Base-by-base conservation (phyloP, 805 yeast species). In the Yarrowia sp. region DNA sequence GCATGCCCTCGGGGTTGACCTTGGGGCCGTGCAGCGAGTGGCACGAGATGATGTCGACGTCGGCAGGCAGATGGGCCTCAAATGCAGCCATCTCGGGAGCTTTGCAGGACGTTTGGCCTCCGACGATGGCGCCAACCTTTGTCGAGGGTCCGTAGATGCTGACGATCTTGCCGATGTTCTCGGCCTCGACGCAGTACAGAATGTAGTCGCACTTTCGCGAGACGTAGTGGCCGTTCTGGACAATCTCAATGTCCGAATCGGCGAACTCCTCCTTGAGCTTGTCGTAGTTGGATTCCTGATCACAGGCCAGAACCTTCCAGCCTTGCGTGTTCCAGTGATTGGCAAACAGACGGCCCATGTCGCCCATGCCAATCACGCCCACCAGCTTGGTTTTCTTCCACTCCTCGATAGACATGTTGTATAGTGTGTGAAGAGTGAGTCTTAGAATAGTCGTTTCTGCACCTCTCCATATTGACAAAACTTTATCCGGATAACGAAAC, bases 101-200 rank as follows among this genome's bases (percentile, higher is more conserved):
- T 70, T 94, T 94, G 74, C 98, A 93, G 9, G 97, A 88, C 0
- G 99, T 92, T 74, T 94, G 99, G 7, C 99, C 99, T n/a, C 98
- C 99, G 5, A 94, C 96, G 41, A 92, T 83, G 3, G 96, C 87
- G 2, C 96, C 96, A 3, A 85, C 74, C 71, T 93, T 93, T 4
- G 97, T 85, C 0, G 77, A 87, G 0, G 96, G 93, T 0, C 96
- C 97, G 73, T 93, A 93, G 36, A 75, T 44, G 4, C 81, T 70
- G 5, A 91, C 96, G 36, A 94, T 89, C 62, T 80, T 79, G 49
- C 78, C 84, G 55, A 94, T 86, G 69, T 84, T 84, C 65, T 87
- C 96, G 1, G 98, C 97, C 73, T 94, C 99, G 3, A 94, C 98
- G 62, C 92, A 85, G 78, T 92, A 94, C 62, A 94, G 85, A 59